Base-by-base conservation (phyloP, 352 stramenopile genomes). In the Phytophthora nicotianae region DNA sequence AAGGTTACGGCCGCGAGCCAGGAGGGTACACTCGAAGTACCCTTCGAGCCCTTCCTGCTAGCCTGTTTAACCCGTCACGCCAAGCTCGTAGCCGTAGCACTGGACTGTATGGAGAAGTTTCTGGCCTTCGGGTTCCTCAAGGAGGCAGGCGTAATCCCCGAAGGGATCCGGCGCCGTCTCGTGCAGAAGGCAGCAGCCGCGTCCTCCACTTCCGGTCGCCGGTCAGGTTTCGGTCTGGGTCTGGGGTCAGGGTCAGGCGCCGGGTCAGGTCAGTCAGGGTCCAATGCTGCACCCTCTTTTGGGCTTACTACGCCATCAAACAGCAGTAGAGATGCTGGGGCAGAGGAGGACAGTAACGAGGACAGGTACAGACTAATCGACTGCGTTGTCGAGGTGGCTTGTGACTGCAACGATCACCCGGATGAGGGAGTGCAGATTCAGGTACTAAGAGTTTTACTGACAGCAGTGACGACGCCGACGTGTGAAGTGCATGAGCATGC, bases 401-500 rank as follows among this genome's bases (percentile, higher is more conserved):
- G 90, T 65, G 86, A 92, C 27, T 97, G 90, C 52, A 91, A 97
- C 62, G 88, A 97, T 59, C 88, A 97, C 50, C 79, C 79, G 5
- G 91, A 98, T 56, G 92, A 97, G 65, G 79, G 68, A 4, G 93
- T 98, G 29, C 93, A 98, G 65, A 83, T 98, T 29, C 94, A 98
- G 70, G 89, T 98, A 21, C 83, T 98, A 55, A 88, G 97, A 29
- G 88, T 94, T 24, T 65, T 98, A 41, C 77, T 98, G 10, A 97
- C 91, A 27, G 90, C 89, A 2, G 91, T 97, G 27, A 97, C 92
- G 42, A 96, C 84, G 42, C 81, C 83, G 5, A 96, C 86, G 35
- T 97, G 89, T 68, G 80, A 95, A 67, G 89, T 98, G 13, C 93
- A 98, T 62, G 90, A 97, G 62, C 88, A 95, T 46, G 91, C 80